Evolutionary conservation across 2,329 filamentous ascomycete species (phyloP).

Genomic region (Stagonosporopsis cucurbitacearum): DNA sequence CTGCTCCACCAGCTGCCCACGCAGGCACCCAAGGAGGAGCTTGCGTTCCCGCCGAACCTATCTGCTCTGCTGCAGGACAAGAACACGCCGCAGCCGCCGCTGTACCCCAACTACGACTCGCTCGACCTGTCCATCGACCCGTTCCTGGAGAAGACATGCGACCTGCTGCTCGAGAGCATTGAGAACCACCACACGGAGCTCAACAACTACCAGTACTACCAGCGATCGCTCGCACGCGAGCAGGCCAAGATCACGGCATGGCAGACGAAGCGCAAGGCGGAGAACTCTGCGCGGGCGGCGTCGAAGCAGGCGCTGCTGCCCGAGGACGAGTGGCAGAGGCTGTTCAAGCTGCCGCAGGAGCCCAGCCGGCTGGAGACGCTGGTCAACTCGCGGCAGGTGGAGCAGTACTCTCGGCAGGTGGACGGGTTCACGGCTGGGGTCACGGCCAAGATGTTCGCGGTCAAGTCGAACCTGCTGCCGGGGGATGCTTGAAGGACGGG

Average conservation of each 20-base stretch:
- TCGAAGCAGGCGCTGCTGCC: slow-evolving; percentile 89
- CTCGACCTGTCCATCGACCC: slow-evolving; percentile 95
- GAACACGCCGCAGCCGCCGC: slow-evolving; percentile 64
- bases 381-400: slow-evolving; percentile 93
- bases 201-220: slow-evolving; percentile 99
- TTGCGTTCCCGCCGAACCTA: slow-evolving; percentile 79
- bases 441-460: slow-evolving; percentile 97
- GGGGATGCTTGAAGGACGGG: slow-evolving; percentile 50
- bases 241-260: slow-evolving; percentile 96
- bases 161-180: slow-evolving; percentile 93
- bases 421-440: slow-evolving; percentile 93
- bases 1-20: slow-evolving; percentile 91
- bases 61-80: slow-evolving; percentile 74
- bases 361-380: slow-evolving; percentile 91
- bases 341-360: slow-evolving; percentile 97
- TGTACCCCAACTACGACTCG: slow-evolving; percentile 87
- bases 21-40: slow-evolving; percentile 67
- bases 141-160: slow-evolving; percentile 97
- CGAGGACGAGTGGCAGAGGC: slow-evolving; percentile 96
- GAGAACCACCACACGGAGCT: slow-evolving; percentile 98
- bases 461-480: slow-evolving; percentile 72
- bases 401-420: slow-evolving; percentile 97
- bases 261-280: slow-evolving; percentile 95
- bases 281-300: slow-evolving; percentile 83
- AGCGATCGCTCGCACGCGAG: slow-evolving; percentile 89